phyloP scores from a whole-genome alignment of 2,329 filamentous ascomycete genomes.

The Spiromastix sp. region DNA sequence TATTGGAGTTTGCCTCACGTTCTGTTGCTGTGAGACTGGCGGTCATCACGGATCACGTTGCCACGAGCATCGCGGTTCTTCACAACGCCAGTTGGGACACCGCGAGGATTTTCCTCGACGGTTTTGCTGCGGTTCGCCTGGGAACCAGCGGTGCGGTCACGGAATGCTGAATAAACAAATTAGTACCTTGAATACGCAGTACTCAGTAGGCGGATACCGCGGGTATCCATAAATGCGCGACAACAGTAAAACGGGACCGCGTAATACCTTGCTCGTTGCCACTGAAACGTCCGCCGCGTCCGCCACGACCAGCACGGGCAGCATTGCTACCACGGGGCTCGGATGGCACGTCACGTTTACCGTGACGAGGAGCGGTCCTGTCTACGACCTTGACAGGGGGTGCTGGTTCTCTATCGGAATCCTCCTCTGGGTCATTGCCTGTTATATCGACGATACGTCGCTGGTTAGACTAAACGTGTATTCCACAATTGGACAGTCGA shows the following conservation, averaged over 20 bases:
- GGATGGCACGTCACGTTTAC: slow-evolving; percentile 79
- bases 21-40: slow-evolving; percentile 51
- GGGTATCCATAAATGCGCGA: background rate
- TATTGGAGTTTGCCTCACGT: slow-evolving; percentile 36
- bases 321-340: slow-evolving; percentile 24
- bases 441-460: slow-evolving; percentile 12
- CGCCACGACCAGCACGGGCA: slow-evolving; percentile 23
- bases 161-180: slow-evolving; percentile 56
- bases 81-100: slow-evolving; percentile 36
- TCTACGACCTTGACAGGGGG: slow-evolving; percentile 83
- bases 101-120: slow-evolving; percentile 52
- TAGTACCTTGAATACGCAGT: slow-evolving; percentile 1
- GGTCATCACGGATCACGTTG: slow-evolving; percentile 46
- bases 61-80: slow-evolving; percentile 49
- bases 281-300: slow-evolving; percentile 44
- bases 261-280: slow-evolving; percentile 82
- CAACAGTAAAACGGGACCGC: background rate
- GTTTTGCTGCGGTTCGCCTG: slow-evolving; percentile 73
- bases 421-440: slow-evolving; percentile 62
- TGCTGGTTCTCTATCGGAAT: slow-evolving; percentile 62
- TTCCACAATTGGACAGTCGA: too few species aligned
- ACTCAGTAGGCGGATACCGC: too few species aligned
- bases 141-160: slow-evolving; percentile 72
- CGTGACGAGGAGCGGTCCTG: slow-evolving; percentile 64
- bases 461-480: slow-evolving; percentile 18